These are phyloP conservation scores for Nicotiana noctiflora DNA, from an alignment of 257 asterid species.

Conservation along the genomic window DNA sequence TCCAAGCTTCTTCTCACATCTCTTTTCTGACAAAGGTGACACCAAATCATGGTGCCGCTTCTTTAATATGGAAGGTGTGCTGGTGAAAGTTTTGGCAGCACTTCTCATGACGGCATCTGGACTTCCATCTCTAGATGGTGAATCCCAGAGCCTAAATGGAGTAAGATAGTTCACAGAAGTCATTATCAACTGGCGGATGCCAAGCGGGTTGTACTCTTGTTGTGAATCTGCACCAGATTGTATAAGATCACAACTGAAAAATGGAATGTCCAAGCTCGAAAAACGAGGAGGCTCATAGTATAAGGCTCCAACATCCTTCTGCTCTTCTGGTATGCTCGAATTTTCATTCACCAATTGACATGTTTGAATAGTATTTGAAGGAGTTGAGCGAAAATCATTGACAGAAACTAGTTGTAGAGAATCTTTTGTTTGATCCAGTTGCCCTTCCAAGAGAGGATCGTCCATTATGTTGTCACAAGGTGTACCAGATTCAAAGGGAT, in stretches of 20 bases:
- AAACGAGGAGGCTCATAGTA: slow-evolving; percentile 93
- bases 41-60: slow-evolving; percentile 80
- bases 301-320: slow-evolving; percentile 53
- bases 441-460: slow-evolving; percentile 14
- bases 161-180: slow-evolving; percentile 51
- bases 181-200: slow-evolving; percentile 88
- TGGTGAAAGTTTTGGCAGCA: slow-evolving; percentile 75
- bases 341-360: slow-evolving; percentile 29
- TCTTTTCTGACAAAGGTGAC: slow-evolving; percentile 82
- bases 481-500: slow-evolving; percentile 29
- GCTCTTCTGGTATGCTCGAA: slow-evolving; percentile 26
- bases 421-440: slow-evolving; percentile 29
- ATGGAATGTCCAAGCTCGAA: slow-evolving; percentile 83
- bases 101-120: slow-evolving; percentile 76
- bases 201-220: slow-evolving; percentile 94
- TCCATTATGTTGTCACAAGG: slow-evolving; percentile 22
- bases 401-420: slow-evolving; percentile 41
- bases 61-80: slow-evolving; percentile 86
- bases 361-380: slow-evolving; percentile 31
- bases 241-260: slow-evolving; percentile 83
- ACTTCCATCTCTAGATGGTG: slow-evolving; percentile 76
- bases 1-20: slow-evolving; percentile 66
- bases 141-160: slow-evolving; percentile 82
- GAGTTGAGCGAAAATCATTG: slow-evolving; percentile 43
- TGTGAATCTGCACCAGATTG: slow-evolving; percentile 68